These are phyloP conservation scores for Cetraspora pellucida DNA, from an alignment of 192 early-diverging fungal species.

Conservation along the genomic window DNA sequence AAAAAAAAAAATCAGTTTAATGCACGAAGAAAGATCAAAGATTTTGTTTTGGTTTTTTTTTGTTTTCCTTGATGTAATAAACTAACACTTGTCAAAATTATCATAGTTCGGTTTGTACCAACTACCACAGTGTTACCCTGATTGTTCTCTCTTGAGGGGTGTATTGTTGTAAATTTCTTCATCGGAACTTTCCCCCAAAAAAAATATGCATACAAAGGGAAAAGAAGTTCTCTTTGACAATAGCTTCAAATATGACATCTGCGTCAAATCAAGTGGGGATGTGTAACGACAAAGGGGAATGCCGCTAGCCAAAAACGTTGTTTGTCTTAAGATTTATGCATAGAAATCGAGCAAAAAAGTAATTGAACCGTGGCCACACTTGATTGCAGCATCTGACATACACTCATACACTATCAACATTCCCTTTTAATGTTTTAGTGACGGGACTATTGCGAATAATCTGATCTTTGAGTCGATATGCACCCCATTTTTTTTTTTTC, in stretches of 20 bases:
- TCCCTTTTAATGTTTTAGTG: not conserved
- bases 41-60: too few relatives aligned
- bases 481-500: too few relatives aligned
- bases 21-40: too few relatives aligned
- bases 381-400: not conserved
- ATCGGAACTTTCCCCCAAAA: not conserved
- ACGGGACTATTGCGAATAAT: not conserved
- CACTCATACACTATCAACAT: conserved; percentile 1
- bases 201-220: conserved; percentile 12
- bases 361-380: not conserved
- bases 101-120: too few relatives aligned
- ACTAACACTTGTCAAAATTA: too few relatives aligned
- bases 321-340: not conserved
- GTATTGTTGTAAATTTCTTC: not conserved
- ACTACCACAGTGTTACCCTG: too few relatives aligned
- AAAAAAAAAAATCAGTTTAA: not conserved
- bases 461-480: too few relatives aligned
- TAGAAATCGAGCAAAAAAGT: not conserved
- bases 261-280: not conserved
- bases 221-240: not conserved
- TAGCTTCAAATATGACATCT: not conserved
- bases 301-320: not conserved
- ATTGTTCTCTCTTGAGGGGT: too few relatives aligned
- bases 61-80: too few relatives aligned
- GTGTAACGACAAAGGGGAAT: not conserved